Evolutionary conservation across 805 yeast genomes (phyloP).

Genomic region (Kodamaea lidongshanica): DNA sequence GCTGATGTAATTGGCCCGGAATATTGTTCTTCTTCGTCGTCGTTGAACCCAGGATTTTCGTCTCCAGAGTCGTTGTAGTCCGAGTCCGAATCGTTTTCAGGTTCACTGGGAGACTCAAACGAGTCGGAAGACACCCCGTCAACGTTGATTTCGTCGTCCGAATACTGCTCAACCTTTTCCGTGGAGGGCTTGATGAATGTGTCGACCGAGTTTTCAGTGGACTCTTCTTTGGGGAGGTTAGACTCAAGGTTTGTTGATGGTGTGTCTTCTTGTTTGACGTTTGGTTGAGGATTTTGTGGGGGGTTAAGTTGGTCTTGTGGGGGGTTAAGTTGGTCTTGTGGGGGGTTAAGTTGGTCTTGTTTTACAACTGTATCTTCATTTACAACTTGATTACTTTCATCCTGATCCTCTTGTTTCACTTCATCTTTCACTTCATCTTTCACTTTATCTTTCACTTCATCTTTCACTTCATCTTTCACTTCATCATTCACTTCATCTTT

Average conservation of each 20-base stretch:
- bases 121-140: slow-evolving; percentile 10
- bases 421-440: background rate
- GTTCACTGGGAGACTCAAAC: slow-evolving; percentile 14
- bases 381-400: background rate
- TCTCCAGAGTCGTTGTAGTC: slow-evolving; percentile 13
- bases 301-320: too few species aligned
- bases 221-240: too few species aligned
- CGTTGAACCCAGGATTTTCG: slow-evolving; percentile 22
- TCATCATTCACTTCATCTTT: too few species aligned
- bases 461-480: background rate
- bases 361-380: slow-evolving; percentile 1
- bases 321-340: background rate
- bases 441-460: background rate
- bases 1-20: slow-evolving; percentile 70
- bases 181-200: slow-evolving; percentile 5
- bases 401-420: slow-evolving; percentile 1
- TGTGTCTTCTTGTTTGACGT: too few species aligned
- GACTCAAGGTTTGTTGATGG: too few species aligned
- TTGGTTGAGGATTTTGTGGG: too few species aligned
- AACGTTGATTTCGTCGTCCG: slow-evolving; percentile 13
- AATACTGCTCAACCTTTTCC: slow-evolving; percentile 8
- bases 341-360: background rate
- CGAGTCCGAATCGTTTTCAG: slow-evolving; percentile 18
- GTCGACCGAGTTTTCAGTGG: background rate
- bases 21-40: slow-evolving; percentile 39